These are phyloP conservation scores for Jamesozyma gamospora DNA, from an alignment of 805 yeast genomes.

Conservation along the genomic window DNA sequence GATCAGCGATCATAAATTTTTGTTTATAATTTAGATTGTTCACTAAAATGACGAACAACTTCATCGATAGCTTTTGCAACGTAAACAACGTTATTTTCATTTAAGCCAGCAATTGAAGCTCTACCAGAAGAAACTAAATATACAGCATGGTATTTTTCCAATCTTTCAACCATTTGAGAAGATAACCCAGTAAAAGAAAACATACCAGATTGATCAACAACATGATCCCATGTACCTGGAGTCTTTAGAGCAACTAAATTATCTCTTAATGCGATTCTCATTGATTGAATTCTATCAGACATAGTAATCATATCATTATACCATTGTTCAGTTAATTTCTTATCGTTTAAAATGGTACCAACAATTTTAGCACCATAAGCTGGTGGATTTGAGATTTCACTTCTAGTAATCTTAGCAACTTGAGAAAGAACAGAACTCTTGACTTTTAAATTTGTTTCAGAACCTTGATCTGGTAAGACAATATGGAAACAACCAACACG, in stretches of 20 bases:
- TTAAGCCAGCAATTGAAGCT: conserved; percentile 89
- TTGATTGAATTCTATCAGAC: conserved; percentile 72
- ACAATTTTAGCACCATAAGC: conserved; percentile 93
- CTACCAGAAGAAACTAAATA: conserved; percentile 79
- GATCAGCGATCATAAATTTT: no score
- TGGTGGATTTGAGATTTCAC: conserved; percentile 90
- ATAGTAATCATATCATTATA: conserved; percentile 70
- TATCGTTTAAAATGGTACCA: conserved; percentile 56
- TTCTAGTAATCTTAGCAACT: conserved; percentile 61
- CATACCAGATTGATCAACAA: conserved; percentile 89
- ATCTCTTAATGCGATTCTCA: conserved; percentile 62
- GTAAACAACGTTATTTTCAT: conserved; percentile 61
- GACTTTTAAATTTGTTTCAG: conserved; percentile 31
- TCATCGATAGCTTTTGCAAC: conserved; percentile 79
- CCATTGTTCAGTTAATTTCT: conserved; percentile 72
- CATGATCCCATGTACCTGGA: conserved; percentile 91
- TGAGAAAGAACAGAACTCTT: conserved; percentile 61
- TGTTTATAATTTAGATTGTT: conserved; percentile 25
- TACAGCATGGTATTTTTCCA: conserved; percentile 70
- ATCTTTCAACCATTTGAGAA: conserved; percentile 62
- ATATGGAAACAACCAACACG: conserved; percentile 90
- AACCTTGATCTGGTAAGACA: conserved; percentile 37
- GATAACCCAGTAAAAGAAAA: conserved; percentile 87
- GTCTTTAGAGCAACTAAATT: conserved; percentile 55
- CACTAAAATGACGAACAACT: conserved; percentile 43